These are phyloP conservation scores for Pelargonium citronellum DNA, from an alignment of 441 rosid species.

Conservation along the genomic window DNA sequence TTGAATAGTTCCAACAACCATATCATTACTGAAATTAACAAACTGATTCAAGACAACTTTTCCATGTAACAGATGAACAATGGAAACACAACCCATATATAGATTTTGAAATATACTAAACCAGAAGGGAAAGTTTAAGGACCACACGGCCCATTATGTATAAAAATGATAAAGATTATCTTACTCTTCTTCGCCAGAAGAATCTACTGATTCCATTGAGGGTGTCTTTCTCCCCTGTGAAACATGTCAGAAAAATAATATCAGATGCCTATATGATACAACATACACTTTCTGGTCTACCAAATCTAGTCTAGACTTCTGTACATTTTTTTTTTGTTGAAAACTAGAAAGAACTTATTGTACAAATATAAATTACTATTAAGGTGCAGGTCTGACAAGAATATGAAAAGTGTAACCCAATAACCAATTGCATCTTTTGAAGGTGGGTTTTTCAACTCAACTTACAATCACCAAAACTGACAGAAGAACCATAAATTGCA, in stretches of 20 bases:
- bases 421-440: no score
- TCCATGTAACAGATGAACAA: neutral
- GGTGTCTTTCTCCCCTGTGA: conserved; percentile 78
- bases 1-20: no score
- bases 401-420: neutral
- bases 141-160: neutral
- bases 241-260: conserved; percentile 21
- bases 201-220: conserved; percentile 83
- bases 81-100: neutral
- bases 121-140: neutral
- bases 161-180: conserved; percentile 26
- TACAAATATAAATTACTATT: neutral
- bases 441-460: no score
- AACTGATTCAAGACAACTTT: neutral
- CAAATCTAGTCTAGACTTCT: neutral
- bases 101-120: neutral
- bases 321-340: no score
- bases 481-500: no score
- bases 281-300: neutral
- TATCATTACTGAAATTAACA: neutral
- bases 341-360: no score
- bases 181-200: conserved; percentile 98
- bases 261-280: conserved; percentile 16
- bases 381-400: neutral
- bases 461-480: no score